These are phyloP conservation scores for Gyromitra esculenta DNA, from an alignment of 2,329 filamentous ascomycete species.

Conservation along the genomic window DNA sequence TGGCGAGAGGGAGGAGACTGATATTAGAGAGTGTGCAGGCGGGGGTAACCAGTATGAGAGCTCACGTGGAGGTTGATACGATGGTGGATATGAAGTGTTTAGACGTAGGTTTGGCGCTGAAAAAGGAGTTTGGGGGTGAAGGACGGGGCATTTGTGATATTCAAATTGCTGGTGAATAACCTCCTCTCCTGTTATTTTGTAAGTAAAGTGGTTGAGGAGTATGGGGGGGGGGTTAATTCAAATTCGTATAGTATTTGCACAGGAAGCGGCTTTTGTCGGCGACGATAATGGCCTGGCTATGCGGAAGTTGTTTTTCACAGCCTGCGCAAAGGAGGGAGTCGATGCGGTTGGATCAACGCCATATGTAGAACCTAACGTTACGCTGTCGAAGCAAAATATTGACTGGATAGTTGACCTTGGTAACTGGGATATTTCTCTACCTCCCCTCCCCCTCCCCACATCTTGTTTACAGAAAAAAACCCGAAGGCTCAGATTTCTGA, in stretches of 20 bases:
- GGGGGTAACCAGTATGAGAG: constrained; percentile 75
- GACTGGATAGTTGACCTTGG: constrained; percentile 68
- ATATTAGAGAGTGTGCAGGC: constrained; percentile 72
- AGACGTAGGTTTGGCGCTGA: constrained; percentile 68
- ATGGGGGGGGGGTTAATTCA: not conserved
- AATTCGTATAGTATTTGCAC: constrained; percentile 71
- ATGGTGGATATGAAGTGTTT: constrained; percentile 69
- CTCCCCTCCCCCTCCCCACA: no score
- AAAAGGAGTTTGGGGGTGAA: constrained; percentile 64
- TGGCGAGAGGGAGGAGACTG: constrained; percentile 71
- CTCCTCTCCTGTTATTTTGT: not conserved
- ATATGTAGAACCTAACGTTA: constrained; percentile 70
- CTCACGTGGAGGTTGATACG: constrained; percentile 76
- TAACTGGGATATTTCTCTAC: constrained; percentile 5
- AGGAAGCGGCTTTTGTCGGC: constrained; percentile 73
- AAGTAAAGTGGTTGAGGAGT: not conserved
- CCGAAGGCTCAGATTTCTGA: constrained; percentile 7
- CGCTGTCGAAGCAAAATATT: constrained; percentile 68
- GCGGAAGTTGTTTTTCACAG: constrained; percentile 64
- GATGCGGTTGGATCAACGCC: constrained; percentile 74
- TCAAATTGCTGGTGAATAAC: constrained; percentile 64
- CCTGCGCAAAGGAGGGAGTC: constrained; percentile 63
- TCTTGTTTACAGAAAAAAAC: not conserved
- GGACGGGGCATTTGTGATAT: constrained; percentile 64
- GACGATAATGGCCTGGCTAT: constrained; percentile 65